phyloP scores from a whole-genome alignment of 441 rosid genomes.

The Populus hybrid region DNA sequence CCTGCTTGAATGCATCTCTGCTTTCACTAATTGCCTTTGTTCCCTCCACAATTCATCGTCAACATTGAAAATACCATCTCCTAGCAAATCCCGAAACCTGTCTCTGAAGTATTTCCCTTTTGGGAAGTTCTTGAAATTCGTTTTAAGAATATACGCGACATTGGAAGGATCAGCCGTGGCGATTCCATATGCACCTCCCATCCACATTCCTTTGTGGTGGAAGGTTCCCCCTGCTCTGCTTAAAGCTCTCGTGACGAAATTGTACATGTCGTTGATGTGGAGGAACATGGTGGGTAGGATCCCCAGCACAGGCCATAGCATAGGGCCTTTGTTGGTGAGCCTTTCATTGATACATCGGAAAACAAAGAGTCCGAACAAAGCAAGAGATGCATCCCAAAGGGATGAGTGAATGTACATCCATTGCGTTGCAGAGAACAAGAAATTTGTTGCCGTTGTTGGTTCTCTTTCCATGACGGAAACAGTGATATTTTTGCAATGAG shows the following conservation, averaged over 20 bases:
- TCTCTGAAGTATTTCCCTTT: conserved; percentile 63
- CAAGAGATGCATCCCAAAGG: conserved; percentile 42
- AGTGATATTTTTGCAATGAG: not conserved
- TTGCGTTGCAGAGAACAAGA: conserved; percentile 20
- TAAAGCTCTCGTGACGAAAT: conserved; percentile 45
- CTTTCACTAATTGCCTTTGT: conserved; percentile 45
- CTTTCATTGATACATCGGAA: conserved; percentile 47
- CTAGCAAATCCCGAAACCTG: conserved; percentile 61
- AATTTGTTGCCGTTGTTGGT: conserved; percentile 10
- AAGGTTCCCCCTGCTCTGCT: conserved; percentile 48
- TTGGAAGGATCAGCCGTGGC: conserved; percentile 53
- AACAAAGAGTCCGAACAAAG: conserved; percentile 43
- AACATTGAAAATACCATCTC: conserved; percentile 63
- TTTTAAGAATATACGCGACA: conserved; percentile 60
- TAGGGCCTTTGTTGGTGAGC: conserved; percentile 52
- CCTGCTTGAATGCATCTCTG: conserved; percentile 62
- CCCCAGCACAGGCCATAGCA: conserved; percentile 67
- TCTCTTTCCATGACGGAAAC: not conserved
- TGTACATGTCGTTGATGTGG: conserved; percentile 28
- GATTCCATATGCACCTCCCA: conserved; percentile 52
- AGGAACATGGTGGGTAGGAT: conserved; percentile 39
- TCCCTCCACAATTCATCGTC: conserved; percentile 67
- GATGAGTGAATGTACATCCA: conserved; percentile 27
- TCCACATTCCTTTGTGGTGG: conserved; percentile 49
- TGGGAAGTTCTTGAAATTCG: conserved; percentile 66